Evolutionary conservation across 495 filamentous ascomycete species (phyloP).

Genomic region (Pyrenula massariospora): DNA sequence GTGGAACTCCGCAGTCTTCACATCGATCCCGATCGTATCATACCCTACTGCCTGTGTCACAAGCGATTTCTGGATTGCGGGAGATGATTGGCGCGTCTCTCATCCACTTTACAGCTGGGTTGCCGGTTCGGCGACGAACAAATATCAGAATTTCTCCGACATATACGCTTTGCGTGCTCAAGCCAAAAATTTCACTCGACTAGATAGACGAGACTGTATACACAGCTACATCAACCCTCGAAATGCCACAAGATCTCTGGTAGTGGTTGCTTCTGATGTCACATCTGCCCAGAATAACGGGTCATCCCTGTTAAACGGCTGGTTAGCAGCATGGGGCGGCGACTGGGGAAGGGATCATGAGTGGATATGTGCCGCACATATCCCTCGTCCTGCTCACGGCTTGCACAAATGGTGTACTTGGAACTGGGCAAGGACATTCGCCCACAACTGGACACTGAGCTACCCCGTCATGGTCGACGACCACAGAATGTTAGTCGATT

Average conservation of each 20-base stretch:
- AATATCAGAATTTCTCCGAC: not conserved
- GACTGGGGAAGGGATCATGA: not conserved
- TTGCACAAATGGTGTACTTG: not conserved
- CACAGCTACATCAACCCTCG: not conserved
- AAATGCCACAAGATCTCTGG: not conserved
- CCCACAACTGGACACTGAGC: not conserved
- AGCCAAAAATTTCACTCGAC: not conserved
- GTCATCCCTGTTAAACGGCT: not conserved
- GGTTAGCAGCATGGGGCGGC: not conserved
- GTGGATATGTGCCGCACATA: not conserved
- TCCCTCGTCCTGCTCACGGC: not conserved
- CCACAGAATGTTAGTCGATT: not conserved
- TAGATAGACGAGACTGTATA: not conserved
- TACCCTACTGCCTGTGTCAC: not conserved
- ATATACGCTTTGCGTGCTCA: not conserved
- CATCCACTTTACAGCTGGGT: not conserved
- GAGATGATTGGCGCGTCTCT: not conserved
- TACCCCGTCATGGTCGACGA: not conserved
- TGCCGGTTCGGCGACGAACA: not conserved
- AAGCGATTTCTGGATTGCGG: not conserved
- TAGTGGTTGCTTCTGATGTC: not conserved
- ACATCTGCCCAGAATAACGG: not conserved
- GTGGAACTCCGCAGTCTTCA: not conserved
- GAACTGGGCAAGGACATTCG: not conserved
- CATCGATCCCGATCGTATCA: not conserved